phyloP scores from a whole-genome alignment of 2,329 filamentous ascomycete genomes.

The Aspergillus fijiensis region DNA sequence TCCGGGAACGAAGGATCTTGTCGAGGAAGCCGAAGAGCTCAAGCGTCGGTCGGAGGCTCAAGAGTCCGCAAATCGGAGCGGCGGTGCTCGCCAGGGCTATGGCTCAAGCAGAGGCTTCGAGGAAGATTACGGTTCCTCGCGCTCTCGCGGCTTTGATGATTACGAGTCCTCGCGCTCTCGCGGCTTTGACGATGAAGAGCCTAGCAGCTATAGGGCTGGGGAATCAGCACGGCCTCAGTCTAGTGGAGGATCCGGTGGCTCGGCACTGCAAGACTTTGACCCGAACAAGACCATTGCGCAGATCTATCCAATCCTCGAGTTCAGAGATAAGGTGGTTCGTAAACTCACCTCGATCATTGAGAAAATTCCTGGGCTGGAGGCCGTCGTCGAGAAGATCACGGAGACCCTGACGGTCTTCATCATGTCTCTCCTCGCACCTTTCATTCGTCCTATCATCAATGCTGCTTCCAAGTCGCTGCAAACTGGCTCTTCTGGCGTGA shows the following conservation, averaged over 20 bases:
- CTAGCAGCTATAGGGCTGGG: slow-evolving; percentile 35
- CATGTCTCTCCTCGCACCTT: slow-evolving; percentile 84
- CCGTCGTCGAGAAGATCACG: slow-evolving; percentile 87
- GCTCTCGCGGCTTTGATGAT: slow-evolving; percentile 9
- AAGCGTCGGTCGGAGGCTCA: slow-evolving; percentile 63
- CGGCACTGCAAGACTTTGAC: slow-evolving; percentile 77
- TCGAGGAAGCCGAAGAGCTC: slow-evolving; percentile 64
- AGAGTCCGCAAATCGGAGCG: slow-evolving; percentile 57
- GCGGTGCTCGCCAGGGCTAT: slow-evolving; percentile 33
- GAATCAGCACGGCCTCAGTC: slow-evolving; percentile 24
- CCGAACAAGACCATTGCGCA: slow-evolving; percentile 72
- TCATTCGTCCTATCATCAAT: slow-evolving; percentile 86
- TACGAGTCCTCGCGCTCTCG: slow-evolving; percentile 1
- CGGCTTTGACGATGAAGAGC: slow-evolving; percentile 20
- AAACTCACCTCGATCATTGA: slow-evolving; percentile 80
- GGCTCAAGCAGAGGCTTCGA: slow-evolving; percentile 19
- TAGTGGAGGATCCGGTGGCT: slow-evolving; percentile 49
- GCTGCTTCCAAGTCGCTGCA: slow-evolving; percentile 82
- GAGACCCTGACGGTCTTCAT: slow-evolving; percentile 92
- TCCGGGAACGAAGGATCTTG: slow-evolving; percentile 68
- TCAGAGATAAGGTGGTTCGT: slow-evolving; percentile 90
- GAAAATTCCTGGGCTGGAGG: slow-evolving; percentile 87
- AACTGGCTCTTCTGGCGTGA: slow-evolving; percentile 72
- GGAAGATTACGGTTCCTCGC: slow-evolving; percentile 14
- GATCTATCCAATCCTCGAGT: slow-evolving; percentile 93